These are phyloP conservation scores for Ganoderma lingzhi DNA, from an alignment of 1,284 basidiomycete genomes.

Conservation along the genomic window DNA sequence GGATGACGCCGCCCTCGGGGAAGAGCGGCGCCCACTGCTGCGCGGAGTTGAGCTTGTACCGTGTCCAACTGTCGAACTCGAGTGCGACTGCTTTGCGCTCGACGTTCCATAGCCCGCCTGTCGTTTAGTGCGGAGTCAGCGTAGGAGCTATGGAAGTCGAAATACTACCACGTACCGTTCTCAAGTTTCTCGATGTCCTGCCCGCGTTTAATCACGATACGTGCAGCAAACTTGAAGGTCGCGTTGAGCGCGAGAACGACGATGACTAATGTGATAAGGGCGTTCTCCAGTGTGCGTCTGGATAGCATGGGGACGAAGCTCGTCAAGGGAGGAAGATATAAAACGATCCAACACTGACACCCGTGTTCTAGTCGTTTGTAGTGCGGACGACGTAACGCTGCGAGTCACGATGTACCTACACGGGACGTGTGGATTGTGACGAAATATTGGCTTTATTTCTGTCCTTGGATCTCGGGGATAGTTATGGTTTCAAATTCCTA, in stretches of 20 bases:
- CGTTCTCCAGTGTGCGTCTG: background rate
- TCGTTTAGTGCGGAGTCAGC: background rate
- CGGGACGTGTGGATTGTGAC: background rate
- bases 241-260: background rate
- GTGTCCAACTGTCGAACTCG: slow-evolving; percentile 28
- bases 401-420: background rate
- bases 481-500: background rate
- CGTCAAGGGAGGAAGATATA: background rate
- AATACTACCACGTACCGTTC: background rate
- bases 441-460: background rate
- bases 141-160: background rate
- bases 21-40: slow-evolving; percentile 28
- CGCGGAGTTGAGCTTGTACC: slow-evolving; percentile 23
- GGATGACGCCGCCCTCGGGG: slow-evolving; percentile 29
- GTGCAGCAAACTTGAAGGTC: background rate
- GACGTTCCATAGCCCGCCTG: slow-evolving; percentile 8
- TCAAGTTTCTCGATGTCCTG: background rate
- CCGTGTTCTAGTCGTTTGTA: background rate
- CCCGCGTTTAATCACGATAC: background rate
- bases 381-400: background rate
- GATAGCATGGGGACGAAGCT: background rate
- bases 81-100: slow-evolving; percentile 23
- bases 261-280: background rate
- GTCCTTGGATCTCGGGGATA: background rate
- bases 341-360: background rate